A percentile compares a stretch with the other conserved stretches of the same genome.
phyloP scores from a whole-genome alignment of 2,329 filamentous ascomycete species.

The Diaporthe citri region DNA sequence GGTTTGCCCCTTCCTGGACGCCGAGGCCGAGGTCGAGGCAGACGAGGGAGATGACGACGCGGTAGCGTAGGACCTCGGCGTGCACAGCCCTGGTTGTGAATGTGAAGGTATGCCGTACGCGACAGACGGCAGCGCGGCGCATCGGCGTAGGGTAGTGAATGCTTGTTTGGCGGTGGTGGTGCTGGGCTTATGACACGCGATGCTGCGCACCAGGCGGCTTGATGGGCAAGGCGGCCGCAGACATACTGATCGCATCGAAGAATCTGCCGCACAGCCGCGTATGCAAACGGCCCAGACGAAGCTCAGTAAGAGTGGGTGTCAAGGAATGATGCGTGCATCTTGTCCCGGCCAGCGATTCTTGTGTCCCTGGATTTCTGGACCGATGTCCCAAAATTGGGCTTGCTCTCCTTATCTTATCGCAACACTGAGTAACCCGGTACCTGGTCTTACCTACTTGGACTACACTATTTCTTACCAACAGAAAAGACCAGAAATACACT shows the following conservation, averaged over 20 bases:
- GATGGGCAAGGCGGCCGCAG: constrained; percentile 47
- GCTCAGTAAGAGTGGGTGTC: constrained; percentile 15
- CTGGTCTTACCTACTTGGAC: neutral
- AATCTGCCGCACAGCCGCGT: constrained; percentile 40
- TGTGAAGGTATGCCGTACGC: neutral
- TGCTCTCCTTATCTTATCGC: constrained; percentile 29
- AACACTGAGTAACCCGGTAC: neutral
- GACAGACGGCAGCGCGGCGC: neutral
- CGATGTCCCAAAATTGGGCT: neutral
- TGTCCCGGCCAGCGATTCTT: neutral
- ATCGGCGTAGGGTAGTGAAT: neutral
- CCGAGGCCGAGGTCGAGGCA: neutral
- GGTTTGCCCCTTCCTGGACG: constrained; percentile 43
- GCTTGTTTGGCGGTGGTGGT: constrained; percentile 1
- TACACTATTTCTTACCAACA: neutral
- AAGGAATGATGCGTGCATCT: neutral
- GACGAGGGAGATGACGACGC: neutral
- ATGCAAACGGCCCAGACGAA: constrained; percentile 44
- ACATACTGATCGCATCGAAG: constrained; percentile 53
- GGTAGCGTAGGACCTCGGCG: constrained; percentile 38
- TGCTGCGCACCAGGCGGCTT: constrained; percentile 37
- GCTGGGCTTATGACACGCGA: constrained; percentile 32
- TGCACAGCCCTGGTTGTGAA: neutral
- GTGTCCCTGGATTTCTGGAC: neutral
- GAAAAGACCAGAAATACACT: neutral